Conservation (phyloP, 2,329 filamentous ascomycete genomes). For the Atkinsonella texensis region DNA sequence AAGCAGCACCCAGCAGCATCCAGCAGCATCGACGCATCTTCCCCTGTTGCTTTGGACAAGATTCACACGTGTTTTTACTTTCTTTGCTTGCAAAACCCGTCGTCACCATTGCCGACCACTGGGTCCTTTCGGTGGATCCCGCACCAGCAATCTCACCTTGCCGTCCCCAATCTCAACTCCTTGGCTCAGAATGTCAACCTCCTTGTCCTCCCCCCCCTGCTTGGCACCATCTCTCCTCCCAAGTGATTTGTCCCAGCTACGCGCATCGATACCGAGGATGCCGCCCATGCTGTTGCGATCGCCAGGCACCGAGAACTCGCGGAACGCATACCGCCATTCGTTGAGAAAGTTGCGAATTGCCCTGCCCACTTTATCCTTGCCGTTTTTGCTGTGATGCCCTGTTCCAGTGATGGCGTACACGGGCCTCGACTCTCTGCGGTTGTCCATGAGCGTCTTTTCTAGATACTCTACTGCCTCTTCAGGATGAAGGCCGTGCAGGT, state of each 20-base stretch:
- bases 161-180: conserved; percentile 33
- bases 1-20: too few relatives aligned
- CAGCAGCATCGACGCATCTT: background rate
- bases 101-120: conserved; percentile 31
- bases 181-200: conserved; percentile 48
- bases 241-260: conserved; percentile 54
- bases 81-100: background rate
- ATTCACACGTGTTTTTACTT: conserved; percentile 14
- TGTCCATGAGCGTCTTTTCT: conserved; percentile 75
- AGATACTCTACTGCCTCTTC: conserved; percentile 95
- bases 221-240: conserved; percentile 28
- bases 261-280: conserved; percentile 54
- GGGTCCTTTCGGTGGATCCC: conserved; percentile 47
- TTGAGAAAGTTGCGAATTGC: conserved; percentile 83
- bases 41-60: conserved; percentile 14
- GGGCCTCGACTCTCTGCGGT: conserved; percentile 58
- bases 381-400: conserved; percentile 95
- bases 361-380: conserved; percentile 97
- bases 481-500: conserved; percentile 95
- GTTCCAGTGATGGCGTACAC: conserved; percentile 96
- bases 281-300: conserved; percentile 76
- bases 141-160: conserved; percentile 52
- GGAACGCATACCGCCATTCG: conserved; percentile 91
- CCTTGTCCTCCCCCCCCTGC: conserved; percentile 27
- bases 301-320: conserved; percentile 93